These are phyloP conservation scores for Tubosaeta sp. DNA, from an alignment of 768 basidiomycete genomes.

Conservation along the genomic window DNA sequence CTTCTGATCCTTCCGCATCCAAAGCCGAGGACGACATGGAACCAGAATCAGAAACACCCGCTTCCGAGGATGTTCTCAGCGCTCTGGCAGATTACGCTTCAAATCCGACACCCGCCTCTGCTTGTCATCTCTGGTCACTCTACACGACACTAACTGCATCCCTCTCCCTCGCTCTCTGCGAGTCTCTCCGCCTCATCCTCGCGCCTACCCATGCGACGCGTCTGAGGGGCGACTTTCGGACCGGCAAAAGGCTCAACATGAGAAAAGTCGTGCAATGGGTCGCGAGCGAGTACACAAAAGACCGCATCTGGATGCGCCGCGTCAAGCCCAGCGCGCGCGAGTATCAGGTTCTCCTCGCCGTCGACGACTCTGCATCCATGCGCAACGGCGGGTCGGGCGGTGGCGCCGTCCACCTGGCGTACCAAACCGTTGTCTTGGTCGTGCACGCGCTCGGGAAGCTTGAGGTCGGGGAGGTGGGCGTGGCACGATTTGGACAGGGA, in stretches of 20 bases:
- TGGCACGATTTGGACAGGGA: conserved; percentile 84
- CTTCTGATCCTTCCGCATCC: conserved; percentile 24
- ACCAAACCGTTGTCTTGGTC: conserved; percentile 88
- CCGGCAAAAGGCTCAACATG: conserved; percentile 97
- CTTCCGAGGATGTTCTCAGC: conserved; percentile 19
- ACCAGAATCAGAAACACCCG: conserved; percentile 12
- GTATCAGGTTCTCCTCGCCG: conserved; percentile 90
- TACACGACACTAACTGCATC: conserved; percentile 91
- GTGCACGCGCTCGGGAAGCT: conserved; percentile 86
- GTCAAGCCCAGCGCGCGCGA: conserved; percentile 92
- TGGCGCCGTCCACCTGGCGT: conserved; percentile 75
- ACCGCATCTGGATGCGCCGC: conserved; percentile 97
- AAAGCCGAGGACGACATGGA: conserved; percentile 29
- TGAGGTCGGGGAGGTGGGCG: conserved; percentile 91
- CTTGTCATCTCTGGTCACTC: conserved; percentile 79
- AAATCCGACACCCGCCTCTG: conserved; percentile 30
- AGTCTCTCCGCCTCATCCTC: conserved; percentile 93
- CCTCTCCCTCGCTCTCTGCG: conserved; percentile 87
- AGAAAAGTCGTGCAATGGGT: conserved; percentile 98
- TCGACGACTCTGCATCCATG: conserved; percentile 98
- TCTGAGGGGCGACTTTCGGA: conserved; percentile 94
- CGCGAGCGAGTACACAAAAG: conserved; percentile 97
- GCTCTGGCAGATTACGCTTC: conserved; percentile 18
- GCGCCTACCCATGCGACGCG: conserved; percentile 94
- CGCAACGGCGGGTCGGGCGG: conserved; percentile 19